phyloP scores from a whole-genome alignment of 768 basidiomycete species.

The Mycena capillaripes region DNA sequence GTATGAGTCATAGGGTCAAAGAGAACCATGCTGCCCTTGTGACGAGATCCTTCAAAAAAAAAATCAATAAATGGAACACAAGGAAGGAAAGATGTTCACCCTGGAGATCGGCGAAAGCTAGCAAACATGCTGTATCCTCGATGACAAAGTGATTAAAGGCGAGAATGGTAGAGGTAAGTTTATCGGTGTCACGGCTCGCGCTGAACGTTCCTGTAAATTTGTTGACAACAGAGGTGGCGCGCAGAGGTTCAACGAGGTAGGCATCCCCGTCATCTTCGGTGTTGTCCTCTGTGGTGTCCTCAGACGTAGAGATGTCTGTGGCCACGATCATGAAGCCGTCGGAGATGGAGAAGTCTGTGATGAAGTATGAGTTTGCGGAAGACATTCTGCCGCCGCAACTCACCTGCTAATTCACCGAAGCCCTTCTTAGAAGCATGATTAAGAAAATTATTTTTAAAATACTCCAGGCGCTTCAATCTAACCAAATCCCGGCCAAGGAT shows the following conservation, averaged over 20 bases:
- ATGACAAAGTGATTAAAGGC: conserved; percentile 8
- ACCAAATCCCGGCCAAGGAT: neutral
- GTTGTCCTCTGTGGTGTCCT: neutral
- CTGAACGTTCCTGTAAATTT: conserved; percentile 20
- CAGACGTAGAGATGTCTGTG: neutral
- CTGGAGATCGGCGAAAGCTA: conserved; percentile 10
- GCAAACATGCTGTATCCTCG: conserved; percentile 8
- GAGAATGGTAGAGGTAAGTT: neutral
- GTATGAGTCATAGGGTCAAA: conserved; percentile 23
- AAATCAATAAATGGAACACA: neutral
- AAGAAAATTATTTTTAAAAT: neutral
- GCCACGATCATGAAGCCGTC: conserved; percentile 12
- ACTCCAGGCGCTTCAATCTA: neutral
- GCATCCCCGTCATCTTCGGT: neutral
- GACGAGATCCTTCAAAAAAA: neutral
- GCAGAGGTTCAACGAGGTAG: neutral
- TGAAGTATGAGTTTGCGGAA: neutral
- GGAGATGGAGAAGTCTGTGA: neutral
- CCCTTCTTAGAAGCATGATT: neutral
- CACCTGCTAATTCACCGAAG: conserved; percentile 1
- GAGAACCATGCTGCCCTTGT: neutral
- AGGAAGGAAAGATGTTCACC: neutral
- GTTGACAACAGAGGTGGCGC: conserved; percentile 1
- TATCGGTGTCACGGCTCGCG: neutral
- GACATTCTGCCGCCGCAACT: neutral